Percentiles rank a stretch among this genome's conserved stretches.
Evolutionary conservation across 2,329 filamentous ascomycete genomes (phyloP).

Genomic region (Venturia pyrina): DNA sequence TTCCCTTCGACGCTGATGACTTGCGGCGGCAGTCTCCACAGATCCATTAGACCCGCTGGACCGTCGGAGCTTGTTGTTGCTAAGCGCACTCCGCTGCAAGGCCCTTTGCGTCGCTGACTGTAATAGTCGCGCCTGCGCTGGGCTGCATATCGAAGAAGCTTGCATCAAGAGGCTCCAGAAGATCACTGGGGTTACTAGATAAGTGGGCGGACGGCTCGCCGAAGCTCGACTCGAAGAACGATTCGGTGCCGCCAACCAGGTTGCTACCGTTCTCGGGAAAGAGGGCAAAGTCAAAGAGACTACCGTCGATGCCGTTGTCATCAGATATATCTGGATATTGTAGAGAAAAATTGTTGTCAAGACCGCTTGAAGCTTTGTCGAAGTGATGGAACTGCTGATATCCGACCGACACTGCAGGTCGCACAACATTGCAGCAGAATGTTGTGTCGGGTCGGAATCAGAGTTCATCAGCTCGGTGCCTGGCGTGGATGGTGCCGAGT

Average conservation of each 20-base stretch:
- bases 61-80: neutral
- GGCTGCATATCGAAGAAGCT: slow-evolving; percentile 34
- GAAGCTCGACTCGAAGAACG: slow-evolving; percentile 22
- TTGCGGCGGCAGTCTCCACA: neutral
- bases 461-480: slow-evolving; percentile 34
- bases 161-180: slow-evolving; percentile 29
- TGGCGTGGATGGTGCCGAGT: slow-evolving; percentile 29
- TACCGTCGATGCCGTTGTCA: slow-evolving; percentile 19
- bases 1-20: neutral
- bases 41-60: neutral
- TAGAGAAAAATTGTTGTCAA: slow-evolving; percentile 13
- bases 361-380: slow-evolving; percentile 4
- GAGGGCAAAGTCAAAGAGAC: slow-evolving; percentile 30
- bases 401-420: slow-evolving; percentile 99
- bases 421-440: slow-evolving; percentile 99
- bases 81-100: slow-evolving; percentile 28
- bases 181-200: slow-evolving; percentile 21
- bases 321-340: slow-evolving; percentile 24
- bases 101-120: slow-evolving; percentile 37
- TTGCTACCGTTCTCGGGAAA: slow-evolving; percentile 25
- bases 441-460: slow-evolving; percentile 94
- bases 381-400: slow-evolving; percentile 7
- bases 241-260: slow-evolving; percentile 21
- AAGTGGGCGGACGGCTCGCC: slow-evolving; percentile 14
- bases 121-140: slow-evolving; percentile 34